Base-by-base conservation (phyloP, 1,284 basidiomycete genomes). In the Trametes hirsuta region DNA sequence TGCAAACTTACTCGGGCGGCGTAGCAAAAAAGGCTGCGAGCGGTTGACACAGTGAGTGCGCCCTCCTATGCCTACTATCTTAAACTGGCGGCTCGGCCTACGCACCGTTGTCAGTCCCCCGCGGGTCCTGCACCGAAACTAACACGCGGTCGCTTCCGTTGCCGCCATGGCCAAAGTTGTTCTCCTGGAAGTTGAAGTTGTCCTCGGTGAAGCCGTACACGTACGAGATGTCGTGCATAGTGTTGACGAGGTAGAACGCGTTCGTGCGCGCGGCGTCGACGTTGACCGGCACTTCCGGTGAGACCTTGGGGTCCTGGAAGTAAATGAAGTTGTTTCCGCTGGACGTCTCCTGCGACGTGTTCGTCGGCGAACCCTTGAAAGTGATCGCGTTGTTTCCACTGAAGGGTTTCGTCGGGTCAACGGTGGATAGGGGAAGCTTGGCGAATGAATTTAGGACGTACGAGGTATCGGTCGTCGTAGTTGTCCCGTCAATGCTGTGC, bases 241-340 rank as follows among this genome's bases (percentile, higher is more conserved):
- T 72, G 69, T 84, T 84, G 57, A 77, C 74, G 45, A 82, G 56
- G 66, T 84, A 84, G 70, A 85, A 85, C 0, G 78, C 75, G 66
- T 85, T 84, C 6, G 74, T 75, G 30, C 77, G 71, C 2, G 82
- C 81, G 21, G 81, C 80, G 57, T 83, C 72, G 35, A 82, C 53
- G 68, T 85, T 75, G 24, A 74, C 69, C 39, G 64, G 55, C 22
- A 61, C 63, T 4, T 65, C 71, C 15, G 75, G 75, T 2, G 66
- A 63, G 15, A 52, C 53, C 8, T 47, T 59, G n/a, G 69, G 53
- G 55, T 72, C 69, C 64, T 63, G 72, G 2, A 68, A 69, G 67
- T 73, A 81, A 66, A 74, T 67, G 69, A 81, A 82, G 63, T 75
- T 74, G 12, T 75, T 47, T 47, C 68, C 72, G 0, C 70, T n/a